Evolutionary conservation across 2,329 filamentous ascomycete species (phyloP).

Genomic region (Fonsecaea pugnacius): DNA sequence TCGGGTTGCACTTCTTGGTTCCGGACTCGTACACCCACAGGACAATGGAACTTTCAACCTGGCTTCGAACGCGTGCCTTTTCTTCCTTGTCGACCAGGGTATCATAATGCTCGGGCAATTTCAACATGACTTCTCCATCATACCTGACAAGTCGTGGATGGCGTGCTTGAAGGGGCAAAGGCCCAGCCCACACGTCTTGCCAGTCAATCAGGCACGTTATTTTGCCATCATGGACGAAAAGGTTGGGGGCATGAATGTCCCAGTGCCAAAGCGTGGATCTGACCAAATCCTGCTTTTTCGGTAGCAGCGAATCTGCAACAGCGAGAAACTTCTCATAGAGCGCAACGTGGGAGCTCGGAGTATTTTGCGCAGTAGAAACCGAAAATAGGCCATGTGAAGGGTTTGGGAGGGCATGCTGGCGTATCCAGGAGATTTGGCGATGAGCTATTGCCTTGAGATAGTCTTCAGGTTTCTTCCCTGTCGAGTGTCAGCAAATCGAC

Average conservation of each 20-base stretch:
- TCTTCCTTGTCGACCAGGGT: no score
- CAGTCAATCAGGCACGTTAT: conserved; percentile 51
- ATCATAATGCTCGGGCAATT: neutral
- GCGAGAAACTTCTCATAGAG: neutral
- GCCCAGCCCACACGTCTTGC: conserved; percentile 43
- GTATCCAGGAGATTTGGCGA: neutral
- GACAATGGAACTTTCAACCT: no score
- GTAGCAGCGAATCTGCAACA: neutral
- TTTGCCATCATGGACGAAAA: conserved; percentile 1
- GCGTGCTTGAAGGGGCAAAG: conserved; percentile 6
- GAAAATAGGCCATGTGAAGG: neutral
- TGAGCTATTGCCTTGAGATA: neutral
- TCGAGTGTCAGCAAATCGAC: no score
- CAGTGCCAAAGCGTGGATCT: neutral
- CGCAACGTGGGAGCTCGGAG: neutral
- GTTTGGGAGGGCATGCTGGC: neutral
- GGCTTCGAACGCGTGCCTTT: no score
- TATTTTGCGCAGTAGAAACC: neutral
- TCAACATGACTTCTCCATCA: neutral
- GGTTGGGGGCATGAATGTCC: neutral
- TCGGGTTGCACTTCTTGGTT: no score
- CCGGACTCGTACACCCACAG: no score
- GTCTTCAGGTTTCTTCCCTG: neutral
- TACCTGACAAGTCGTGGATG: conserved; percentile 1
- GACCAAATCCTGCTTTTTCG: neutral